phyloP scores from a whole-genome alignment of 169 alveolate species.

The Plasmodium reichenowi region DNA sequence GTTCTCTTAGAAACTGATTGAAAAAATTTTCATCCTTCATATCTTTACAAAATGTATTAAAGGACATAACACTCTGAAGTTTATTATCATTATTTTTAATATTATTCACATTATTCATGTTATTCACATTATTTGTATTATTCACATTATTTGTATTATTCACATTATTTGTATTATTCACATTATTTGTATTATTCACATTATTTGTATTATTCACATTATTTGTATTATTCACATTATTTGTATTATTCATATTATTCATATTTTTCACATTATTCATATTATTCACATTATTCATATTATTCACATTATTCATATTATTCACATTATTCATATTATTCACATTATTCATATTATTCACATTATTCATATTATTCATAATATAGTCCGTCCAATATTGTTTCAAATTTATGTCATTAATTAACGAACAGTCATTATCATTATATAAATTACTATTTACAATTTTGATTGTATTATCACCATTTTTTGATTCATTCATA shows the following conservation, averaged over 20 bases:
- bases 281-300: neutral
- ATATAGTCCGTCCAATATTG: neutral
- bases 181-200: neutral
- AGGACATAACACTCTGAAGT: neutral
- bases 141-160: conserved; percentile 13
- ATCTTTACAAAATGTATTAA: neutral
- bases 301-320: too few species aligned
- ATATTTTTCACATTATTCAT: conserved; percentile 2
- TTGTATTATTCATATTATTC: neutral
- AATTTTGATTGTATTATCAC: conserved; percentile 12
- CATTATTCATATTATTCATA: neutral
- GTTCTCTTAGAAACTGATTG: conserved; percentile 23
- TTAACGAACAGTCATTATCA: neutral
- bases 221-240: too few species aligned
- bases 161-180: neutral
- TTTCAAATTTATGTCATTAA: neutral
- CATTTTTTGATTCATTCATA: conserved; percentile 12
- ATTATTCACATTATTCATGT: conserved; percentile 9
- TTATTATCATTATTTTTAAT: conserved; percentile 13
- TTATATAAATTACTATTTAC: neutral
- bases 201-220: neutral
- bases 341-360: conserved; percentile 2
- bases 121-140: conserved; percentile 4
- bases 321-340: neutral
- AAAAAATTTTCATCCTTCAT: conserved; percentile 1